phyloP scores from a whole-genome alignment of 1,139 yeast species.

The Geotrichum aggregatum region DNA sequence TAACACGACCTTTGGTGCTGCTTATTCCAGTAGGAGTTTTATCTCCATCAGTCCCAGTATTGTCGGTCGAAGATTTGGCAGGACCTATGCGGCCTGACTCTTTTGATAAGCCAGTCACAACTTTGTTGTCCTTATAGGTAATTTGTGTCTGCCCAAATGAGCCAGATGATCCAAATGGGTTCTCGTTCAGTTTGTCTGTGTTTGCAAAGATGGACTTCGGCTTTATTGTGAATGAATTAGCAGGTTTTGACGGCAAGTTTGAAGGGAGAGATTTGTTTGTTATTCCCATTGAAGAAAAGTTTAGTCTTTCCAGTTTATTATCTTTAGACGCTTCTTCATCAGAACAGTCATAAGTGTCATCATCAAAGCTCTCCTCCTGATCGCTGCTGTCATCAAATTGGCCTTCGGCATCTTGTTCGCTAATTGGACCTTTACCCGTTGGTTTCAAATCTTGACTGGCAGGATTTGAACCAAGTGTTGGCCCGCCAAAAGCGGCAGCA shows the following conservation, averaged over 20 bases:
- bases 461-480: slow-evolving; percentile 56
- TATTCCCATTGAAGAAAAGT: not conserved
- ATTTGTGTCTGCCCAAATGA: not conserved
- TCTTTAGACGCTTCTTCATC: not conserved
- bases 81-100: too few relatives aligned
- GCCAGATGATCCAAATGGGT: not conserved
- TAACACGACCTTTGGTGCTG: too few relatives aligned
- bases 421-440: too few relatives aligned
- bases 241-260: not conserved
- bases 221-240: too few relatives aligned
- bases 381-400: slow-evolving; percentile 11
- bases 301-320: not conserved
- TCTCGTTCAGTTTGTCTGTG: not conserved
- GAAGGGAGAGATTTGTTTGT: too few relatives aligned
- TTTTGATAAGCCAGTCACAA: too few relatives aligned
- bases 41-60: not conserved
- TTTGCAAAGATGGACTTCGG: too few relatives aligned
- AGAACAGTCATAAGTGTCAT: not conserved
- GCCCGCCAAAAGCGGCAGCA: slow-evolving; percentile 33
- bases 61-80: too few relatives aligned
- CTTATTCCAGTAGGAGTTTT: slow-evolving; percentile 10
- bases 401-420: too few relatives aligned
- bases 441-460: too few relatives aligned
- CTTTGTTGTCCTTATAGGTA: too few relatives aligned
- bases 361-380: slow-evolving; percentile 2